Conservation (phyloP, 495 filamentous ascomycete genomes). For the Pyronema omphalodes region DNA sequence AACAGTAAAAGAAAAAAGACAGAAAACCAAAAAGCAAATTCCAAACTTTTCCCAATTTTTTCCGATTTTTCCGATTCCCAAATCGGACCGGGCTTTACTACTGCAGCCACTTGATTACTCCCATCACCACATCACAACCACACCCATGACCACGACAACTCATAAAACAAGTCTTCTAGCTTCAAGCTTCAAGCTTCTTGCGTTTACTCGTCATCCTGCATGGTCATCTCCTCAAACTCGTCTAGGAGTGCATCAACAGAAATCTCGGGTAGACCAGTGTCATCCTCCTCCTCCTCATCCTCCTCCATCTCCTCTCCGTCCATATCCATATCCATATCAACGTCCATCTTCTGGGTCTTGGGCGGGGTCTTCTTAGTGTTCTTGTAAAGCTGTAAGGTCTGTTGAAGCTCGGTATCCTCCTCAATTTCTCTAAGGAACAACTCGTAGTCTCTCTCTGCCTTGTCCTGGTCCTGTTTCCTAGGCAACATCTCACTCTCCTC, state of each 20-base stretch:
- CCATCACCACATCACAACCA: too few relatives aligned
- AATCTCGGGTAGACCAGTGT: slow-evolving; percentile 47
- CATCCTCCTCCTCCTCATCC: slow-evolving; percentile 45
- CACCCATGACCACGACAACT: too few relatives aligned
- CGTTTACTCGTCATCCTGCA: slow-evolving; percentile 31
- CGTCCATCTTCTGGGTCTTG: slow-evolving; percentile 28
- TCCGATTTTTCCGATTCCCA: too few relatives aligned
- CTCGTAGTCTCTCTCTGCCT: slow-evolving; percentile 81
- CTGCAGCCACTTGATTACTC: too few relatives aligned
- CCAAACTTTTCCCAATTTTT: too few relatives aligned
- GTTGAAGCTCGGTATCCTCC: slow-evolving; percentile 74
- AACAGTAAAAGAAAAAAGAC: too few relatives aligned
- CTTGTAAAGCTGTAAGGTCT: slow-evolving; percentile 76
- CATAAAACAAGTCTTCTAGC: too few relatives aligned
- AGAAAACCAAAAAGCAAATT: too few relatives aligned
- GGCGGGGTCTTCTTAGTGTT: slow-evolving; percentile 29
- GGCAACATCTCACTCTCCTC: slow-evolving; percentile 68
- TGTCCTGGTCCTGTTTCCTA: slow-evolving; percentile 62
- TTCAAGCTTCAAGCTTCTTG: not conserved
- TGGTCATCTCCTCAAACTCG: slow-evolving; percentile 68
- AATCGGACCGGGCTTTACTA: too few relatives aligned
- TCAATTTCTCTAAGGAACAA: slow-evolving; percentile 94
- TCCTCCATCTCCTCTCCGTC: slow-evolving; percentile 32
- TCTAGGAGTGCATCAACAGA: slow-evolving; percentile 71
- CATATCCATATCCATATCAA: slow-evolving; percentile 22